Evolutionary conservation across 2,329 filamentous ascomycete genomes (phyloP).

Genomic region (Botrytis fragariae): DNA sequence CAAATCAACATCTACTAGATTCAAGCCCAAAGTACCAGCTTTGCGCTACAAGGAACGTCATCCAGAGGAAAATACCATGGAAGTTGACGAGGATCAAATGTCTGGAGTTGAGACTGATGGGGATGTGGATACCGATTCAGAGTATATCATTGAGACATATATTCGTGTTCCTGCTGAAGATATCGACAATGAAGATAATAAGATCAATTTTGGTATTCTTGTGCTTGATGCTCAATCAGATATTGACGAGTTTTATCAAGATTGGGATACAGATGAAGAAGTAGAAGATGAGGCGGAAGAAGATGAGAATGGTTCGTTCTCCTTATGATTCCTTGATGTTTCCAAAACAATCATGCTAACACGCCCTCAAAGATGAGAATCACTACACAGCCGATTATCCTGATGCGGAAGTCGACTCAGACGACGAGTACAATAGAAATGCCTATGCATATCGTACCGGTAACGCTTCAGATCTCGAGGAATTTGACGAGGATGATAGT

Average conservation of each 20-base stretch:
- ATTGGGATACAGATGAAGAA: conserved; percentile 58
- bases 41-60: conserved; percentile 57
- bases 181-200: conserved; percentile 47
- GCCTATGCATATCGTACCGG: conserved; percentile 53
- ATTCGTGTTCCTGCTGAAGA: conserved; percentile 61
- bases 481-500: conserved; percentile 31
- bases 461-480: conserved; percentile 37
- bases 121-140: conserved; percentile 49
- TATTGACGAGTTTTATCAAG: conserved; percentile 57
- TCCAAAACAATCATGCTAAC: conserved; percentile 21
- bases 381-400: conserved; percentile 79
- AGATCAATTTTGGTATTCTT: conserved; percentile 47
- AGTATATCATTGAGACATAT: conserved; percentile 65
- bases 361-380: conserved; percentile 59
- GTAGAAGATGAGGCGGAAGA: conserved; percentile 63
- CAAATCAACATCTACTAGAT: conserved; percentile 40
- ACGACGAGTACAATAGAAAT: conserved; percentile 61
- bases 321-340: background rate
- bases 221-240: conserved; percentile 38
- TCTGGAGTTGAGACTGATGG: conserved; percentile 43
- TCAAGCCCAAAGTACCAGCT: conserved; percentile 55
- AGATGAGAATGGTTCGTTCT: conserved; percentile 59
- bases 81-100: conserved; percentile 30
- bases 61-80: conserved; percentile 41
- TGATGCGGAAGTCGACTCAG: conserved; percentile 72